Evolutionary conservation across 139 green algal genomes (phyloP), one percentile per base, ranked within the genome.

Genomic region (Picochlorum sp.): DNA sequence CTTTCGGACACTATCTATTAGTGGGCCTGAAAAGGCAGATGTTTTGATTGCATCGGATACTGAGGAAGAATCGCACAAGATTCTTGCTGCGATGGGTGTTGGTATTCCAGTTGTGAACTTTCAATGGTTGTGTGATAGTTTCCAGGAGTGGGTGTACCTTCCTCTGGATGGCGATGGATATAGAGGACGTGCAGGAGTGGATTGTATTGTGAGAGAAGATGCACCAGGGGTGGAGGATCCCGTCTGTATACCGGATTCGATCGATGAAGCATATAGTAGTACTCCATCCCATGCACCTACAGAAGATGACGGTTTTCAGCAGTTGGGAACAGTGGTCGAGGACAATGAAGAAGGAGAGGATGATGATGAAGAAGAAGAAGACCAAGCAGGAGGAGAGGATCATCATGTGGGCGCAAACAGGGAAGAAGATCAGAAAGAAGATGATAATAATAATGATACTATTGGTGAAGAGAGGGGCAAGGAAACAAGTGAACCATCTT

Each of bases 81-180:
- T 54, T 54, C 18, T 54, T 54, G 47, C 47, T 54, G 47, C 47
- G 23, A 21, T 10, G 15, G 15, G 47, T 21, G n/a, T 54, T 41
- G 47, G 47, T 20, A 54, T 54, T 54, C 61, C 61, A n/a, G 24
- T 66, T 8, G 49, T 66, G 23, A 66, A 66, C 14, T 20, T 66
- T 5, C 14, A 59, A 26, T 66, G 61, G 61, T 2, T 66, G 24
- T 23, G 52, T 26, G 61, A 66, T 46, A 58, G 61, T 32, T 59
- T 65, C 15, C n/a, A 59, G 23, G 13, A 59, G 58, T 65, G 58
- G 58, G 23, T 15, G 21, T 32, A 58, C 34, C 23, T 65, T 15
- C 1, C 58, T 52, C 3, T 23, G 13, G 23, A 32, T 26, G 18
- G n/a, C 0, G 20, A 65, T 30, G 57, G n/a, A 5, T 28, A 52